phyloP scores from a whole-genome alignment of 2,329 filamentous ascomycete species.

The Anthostomella pinea region DNA sequence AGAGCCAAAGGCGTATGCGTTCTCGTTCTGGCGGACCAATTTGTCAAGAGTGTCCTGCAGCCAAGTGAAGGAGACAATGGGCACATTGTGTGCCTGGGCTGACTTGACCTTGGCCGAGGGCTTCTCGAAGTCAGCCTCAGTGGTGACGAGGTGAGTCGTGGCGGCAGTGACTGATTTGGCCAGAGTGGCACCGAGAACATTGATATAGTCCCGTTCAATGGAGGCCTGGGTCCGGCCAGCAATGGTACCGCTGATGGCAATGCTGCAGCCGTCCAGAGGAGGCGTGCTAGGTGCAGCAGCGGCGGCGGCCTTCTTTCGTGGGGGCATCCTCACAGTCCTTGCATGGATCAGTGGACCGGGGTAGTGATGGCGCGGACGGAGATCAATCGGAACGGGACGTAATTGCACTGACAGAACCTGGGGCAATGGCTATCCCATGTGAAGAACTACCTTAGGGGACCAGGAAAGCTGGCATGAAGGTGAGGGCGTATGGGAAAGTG shows the following conservation, averaged over 20 bases:
- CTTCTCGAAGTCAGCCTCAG: constrained; percentile 48
- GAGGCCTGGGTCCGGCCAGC: constrained; percentile 48
- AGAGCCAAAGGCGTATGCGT: constrained; percentile 23
- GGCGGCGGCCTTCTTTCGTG: constrained; percentile 16
- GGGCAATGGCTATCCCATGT: too few species aligned
- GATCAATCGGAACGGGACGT: too few species aligned
- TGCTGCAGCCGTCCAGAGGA: constrained; percentile 45
- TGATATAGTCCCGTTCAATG: constrained; percentile 43
- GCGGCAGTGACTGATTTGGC: constrained; percentile 46
- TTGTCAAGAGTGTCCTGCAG: constrained; percentile 51
- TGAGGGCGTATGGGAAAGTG: too few species aligned
- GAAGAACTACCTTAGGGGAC: too few species aligned
- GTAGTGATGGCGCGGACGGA: too few species aligned
- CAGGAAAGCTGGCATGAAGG: too few species aligned
- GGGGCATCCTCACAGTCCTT: constrained; percentile 24
- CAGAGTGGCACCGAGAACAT: constrained; percentile 47
- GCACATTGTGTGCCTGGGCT: constrained; percentile 44
- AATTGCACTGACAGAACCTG: too few species aligned
- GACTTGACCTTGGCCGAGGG: constrained; percentile 50
- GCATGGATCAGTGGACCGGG: too few species aligned
- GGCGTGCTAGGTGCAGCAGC: constrained; percentile 15
- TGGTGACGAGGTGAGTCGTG: constrained; percentile 58
- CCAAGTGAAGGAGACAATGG: constrained; percentile 61
- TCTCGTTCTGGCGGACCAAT: constrained; percentile 37
- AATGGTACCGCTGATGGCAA: constrained; percentile 62